These are phyloP conservation scores for Staphylotrichum longicolle DNA, from an alignment of 495 filamentous ascomycete genomes.

Conservation along the genomic window DNA sequence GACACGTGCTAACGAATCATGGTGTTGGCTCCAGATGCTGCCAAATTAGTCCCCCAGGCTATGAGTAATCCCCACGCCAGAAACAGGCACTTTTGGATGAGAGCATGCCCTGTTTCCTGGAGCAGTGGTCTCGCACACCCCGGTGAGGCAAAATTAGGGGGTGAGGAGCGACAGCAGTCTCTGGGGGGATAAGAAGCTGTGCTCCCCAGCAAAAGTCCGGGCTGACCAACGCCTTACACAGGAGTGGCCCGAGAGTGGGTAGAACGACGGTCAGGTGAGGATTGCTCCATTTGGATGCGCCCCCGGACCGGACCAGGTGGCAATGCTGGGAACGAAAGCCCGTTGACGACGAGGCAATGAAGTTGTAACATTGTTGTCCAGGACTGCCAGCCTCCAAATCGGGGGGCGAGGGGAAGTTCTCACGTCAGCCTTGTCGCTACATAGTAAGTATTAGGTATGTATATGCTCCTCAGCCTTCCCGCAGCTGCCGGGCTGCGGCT, in stretches of 20 bases:
- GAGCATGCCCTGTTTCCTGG: background rate
- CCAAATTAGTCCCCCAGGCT: conserved; percentile 3
- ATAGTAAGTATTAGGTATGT: too few relatives aligned
- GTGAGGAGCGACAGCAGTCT: background rate
- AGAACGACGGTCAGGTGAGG: background rate
- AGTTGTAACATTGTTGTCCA: too few relatives aligned
- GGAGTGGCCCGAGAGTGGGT: too few relatives aligned
- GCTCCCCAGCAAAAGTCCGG: too few relatives aligned
- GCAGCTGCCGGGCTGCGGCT: background rate
- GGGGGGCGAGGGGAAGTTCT: background rate
- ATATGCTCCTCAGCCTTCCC: background rate
- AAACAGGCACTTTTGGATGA: background rate
- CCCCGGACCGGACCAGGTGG: background rate
- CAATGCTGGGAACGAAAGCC: background rate
- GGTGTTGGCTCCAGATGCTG: background rate
- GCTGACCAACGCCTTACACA: too few relatives aligned
- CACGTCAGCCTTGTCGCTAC: conserved; percentile 15
- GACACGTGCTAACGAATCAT: conserved; percentile 7
- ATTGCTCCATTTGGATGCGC: background rate
- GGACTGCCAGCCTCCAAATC: background rate
- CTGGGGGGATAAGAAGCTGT: too few relatives aligned
- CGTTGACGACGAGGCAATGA: background rate
- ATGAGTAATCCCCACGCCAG: conserved; percentile 10
- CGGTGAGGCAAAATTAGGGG: background rate
- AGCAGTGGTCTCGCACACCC: background rate